Percentiles rank a stretch among this genome's conserved stretches.
Evolutionary conservation across 805 yeast species (phyloP).

Genomic region (Candida alai): DNA sequence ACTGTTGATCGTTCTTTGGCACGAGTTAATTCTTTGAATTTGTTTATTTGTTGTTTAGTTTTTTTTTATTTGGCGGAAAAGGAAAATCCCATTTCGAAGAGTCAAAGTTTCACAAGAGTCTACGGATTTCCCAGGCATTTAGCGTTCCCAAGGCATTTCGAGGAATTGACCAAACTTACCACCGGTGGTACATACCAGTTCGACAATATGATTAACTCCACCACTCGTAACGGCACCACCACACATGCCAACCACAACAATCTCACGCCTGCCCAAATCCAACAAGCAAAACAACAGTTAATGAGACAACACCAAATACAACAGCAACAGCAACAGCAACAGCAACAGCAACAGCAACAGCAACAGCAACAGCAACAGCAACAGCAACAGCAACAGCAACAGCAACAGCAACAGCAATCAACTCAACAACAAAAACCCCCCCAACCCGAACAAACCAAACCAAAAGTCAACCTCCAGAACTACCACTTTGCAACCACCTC

Average conservation of each 20-base stretch:
- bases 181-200: too few species aligned
- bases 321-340: conserved; percentile 21
- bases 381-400: conserved; percentile 14
- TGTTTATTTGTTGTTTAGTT: too few species aligned
- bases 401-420: conserved; percentile 36
- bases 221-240: conserved; percentile 3
- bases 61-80: too few species aligned
- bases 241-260: background rate
- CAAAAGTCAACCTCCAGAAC: conserved; percentile 24
- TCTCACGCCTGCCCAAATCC: conserved; percentile 9
- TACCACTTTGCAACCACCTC: conserved; percentile 67
- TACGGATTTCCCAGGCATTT: too few species aligned
- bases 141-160: too few species aligned
- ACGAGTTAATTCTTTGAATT: too few species aligned
- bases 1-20: too few species aligned
- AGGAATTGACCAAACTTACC: too few species aligned
- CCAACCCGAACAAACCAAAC: conserved; percentile 18
- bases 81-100: too few species aligned
- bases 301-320: conserved; percentile 9
- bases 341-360: conserved; percentile 5
- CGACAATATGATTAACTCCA: too few species aligned
- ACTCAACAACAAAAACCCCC: conserved; percentile 19
- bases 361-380: conserved; percentile 21
- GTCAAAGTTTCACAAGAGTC: too few species aligned
- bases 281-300: conserved; percentile 9